Percentiles rank a stretch among this genome's conserved stretches.
Evolutionary conservation across 805 yeast species (phyloP).

Genomic region (Lachancea nothofagi): DNA sequence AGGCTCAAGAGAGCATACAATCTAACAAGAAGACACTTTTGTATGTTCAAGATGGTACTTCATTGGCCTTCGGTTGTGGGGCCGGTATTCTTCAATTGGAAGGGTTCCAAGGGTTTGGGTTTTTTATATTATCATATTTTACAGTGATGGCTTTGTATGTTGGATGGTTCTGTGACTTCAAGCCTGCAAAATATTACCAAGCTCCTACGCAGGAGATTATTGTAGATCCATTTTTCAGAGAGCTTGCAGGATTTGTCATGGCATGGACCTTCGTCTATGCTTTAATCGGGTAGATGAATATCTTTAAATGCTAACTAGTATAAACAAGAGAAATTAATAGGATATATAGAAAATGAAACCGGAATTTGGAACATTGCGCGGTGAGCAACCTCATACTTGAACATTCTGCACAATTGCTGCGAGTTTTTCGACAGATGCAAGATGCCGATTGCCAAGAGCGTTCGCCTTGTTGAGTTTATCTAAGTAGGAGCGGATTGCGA

Average conservation of each 20-base stretch:
- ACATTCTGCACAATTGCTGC: constrained; percentile 31
- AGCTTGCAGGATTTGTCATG: constrained; percentile 48
- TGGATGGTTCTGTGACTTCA: constrained; percentile 32
- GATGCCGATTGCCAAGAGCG: constrained; percentile 31
- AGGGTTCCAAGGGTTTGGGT: constrained; percentile 42
- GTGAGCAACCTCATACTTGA: constrained; percentile 11
- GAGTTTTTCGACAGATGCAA: constrained; percentile 35
- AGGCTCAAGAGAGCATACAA: constrained; percentile 17
- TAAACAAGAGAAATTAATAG: constrained; percentile 9
- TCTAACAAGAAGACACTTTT: constrained; percentile 24
- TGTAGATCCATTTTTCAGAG: constrained; percentile 41
- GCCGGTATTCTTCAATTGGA: constrained; percentile 52
- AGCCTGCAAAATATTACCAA: constrained; percentile 36
- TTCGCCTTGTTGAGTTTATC: constrained; percentile 41
- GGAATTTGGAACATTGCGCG: not conserved
- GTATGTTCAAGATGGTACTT: constrained; percentile 41
- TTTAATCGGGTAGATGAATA: constrained; percentile 32
- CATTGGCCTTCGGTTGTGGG: constrained; percentile 46
- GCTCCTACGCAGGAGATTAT: constrained; percentile 39
- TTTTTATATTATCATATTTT: constrained; percentile 37
- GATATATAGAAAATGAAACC: constrained; percentile 9
- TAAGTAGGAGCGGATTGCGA: constrained; percentile 73
- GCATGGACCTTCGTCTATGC: constrained; percentile 56
- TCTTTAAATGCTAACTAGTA: constrained; percentile 6
- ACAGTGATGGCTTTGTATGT: constrained; percentile 33